Base-by-base conservation (phyloP, 2,329 filamentous ascomycete species). In the Chaetomiaceae sp. region DNA sequence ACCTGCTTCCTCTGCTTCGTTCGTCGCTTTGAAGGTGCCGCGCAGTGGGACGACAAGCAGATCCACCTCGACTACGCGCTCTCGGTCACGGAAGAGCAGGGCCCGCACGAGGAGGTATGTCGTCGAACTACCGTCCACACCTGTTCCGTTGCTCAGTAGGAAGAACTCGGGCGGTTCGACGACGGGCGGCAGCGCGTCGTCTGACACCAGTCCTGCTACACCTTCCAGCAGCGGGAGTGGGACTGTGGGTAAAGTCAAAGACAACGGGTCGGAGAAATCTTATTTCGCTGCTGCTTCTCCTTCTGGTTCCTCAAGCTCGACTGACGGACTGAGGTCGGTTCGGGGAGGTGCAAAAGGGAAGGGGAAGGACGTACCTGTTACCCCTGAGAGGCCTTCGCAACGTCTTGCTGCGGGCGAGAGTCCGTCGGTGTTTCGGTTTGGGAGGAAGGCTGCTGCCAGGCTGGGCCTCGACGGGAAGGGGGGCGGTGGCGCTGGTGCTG, bases 41-140 rank as follows among this genome's bases (percentile, higher is more conserved):
- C 15, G n/a, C 15, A 42, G 38, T 15, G 12, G 42, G 9, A 51
- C 51, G 15, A 51, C 38, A 3, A 48, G 53, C 40, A 25, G 44
- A 6, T 46, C 54, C 2, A 49, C 45, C 6, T 48, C 49, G 14
- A 20, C 54, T 6, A 50, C 33, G 15, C 39, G 22, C 2, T 33
- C 39, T 9, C n/a, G 34, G 2, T 15, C 14, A 46, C 14, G 2
- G 5, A 33, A 39, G 6, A 56, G 22, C 27, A 43, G 53, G 42
- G 19, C 17, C 2, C 50, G 42, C 29, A 48, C 45, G 6, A 42
- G 47, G 31, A 37, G 54, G 22, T 53, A 53, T 33, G n/a, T 56
- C 12, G 42, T 51, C 8, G 40, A 56, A 3, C 42, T 31, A 12
- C 50, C 50, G 2, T 25, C 42, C 1, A 50, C 46, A 1, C 3